phyloP scores from a whole-genome alignment of 306 rosid species.

The Sicyos baderoa region DNA sequence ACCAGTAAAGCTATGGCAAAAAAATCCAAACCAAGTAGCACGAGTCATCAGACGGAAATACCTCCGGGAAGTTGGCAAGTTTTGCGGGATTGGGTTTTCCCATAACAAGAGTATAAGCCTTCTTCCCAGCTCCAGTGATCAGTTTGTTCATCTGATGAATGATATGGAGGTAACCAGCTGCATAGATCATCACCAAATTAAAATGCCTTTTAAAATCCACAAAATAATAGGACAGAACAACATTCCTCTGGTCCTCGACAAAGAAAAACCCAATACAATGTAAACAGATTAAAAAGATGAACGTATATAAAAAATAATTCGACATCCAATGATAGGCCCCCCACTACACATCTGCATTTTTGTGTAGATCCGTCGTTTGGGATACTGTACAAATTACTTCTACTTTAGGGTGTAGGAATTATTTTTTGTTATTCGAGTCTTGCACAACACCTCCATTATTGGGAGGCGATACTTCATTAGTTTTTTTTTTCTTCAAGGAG shows the following conservation, averaged over 20 bases:
- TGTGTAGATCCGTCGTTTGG: too few relatives aligned
- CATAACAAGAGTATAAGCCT: slow-evolving; percentile 75
- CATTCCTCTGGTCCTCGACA: too few relatives aligned
- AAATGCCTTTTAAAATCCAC: neutral
- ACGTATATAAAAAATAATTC: neutral
- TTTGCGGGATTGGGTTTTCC: slow-evolving; percentile 94
- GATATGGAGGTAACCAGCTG: slow-evolving; percentile 81
- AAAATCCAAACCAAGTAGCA: neutral
- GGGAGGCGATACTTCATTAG: too few relatives aligned
- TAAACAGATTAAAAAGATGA: neutral
- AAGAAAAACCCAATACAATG: neutral
- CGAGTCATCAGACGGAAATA: slow-evolving; percentile 18
- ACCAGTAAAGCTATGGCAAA: neutral
- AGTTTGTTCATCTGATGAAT: slow-evolving; percentile 79
- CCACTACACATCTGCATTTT: too few relatives aligned
- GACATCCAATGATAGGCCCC: too few relatives aligned
- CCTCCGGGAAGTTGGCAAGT: slow-evolving; percentile 98
- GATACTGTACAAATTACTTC: too few relatives aligned
- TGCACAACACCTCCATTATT: too few relatives aligned
- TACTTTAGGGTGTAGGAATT: too few relatives aligned
- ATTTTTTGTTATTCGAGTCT: too few relatives aligned
- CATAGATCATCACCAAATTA: slow-evolving; percentile 23
- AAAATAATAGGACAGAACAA: too few relatives aligned
- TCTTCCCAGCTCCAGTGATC: slow-evolving; percentile 68
- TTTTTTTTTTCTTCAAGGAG: too few relatives aligned